Evolutionary conservation across 768 basidiomycete species (phyloP).

Genomic region (Lactarius tabidus): DNA sequence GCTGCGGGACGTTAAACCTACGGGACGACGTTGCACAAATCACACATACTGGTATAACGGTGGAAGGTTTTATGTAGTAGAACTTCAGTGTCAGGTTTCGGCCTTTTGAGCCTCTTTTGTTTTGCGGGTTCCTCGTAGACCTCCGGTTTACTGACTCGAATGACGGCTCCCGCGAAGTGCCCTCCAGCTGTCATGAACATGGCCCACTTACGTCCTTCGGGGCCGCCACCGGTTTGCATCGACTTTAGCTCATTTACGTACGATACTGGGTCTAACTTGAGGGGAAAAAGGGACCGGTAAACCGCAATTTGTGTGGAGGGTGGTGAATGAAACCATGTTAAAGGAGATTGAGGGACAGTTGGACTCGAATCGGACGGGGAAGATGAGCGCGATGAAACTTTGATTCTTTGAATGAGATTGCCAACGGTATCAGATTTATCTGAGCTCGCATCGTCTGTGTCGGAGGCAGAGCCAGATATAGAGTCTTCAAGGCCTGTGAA

Average conservation of each 20-base stretch:
- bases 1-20: constrained; percentile 44
- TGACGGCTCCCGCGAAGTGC: constrained; percentile 93
- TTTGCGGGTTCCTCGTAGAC: constrained; percentile 36
- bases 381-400: constrained; percentile 42
- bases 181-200: constrained; percentile 97
- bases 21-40: background rate
- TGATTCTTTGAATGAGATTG: constrained; percentile 60
- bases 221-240: constrained; percentile 52
- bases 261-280: constrained; percentile 34
- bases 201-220: constrained; percentile 76
- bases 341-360: constrained; percentile 52
- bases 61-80: constrained; percentile 94
- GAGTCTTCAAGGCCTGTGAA: constrained; percentile 73
- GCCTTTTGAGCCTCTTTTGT: constrained; percentile 46
- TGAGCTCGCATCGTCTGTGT: constrained; percentile 49
- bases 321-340: constrained; percentile 89
- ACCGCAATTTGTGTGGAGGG: constrained; percentile 87
- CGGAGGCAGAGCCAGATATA: constrained; percentile 86
- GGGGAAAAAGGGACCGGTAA: constrained; percentile 73
- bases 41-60: constrained; percentile 87
- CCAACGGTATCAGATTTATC: constrained; percentile 65
- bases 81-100: constrained; percentile 77
- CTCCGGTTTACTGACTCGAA: constrained; percentile 56
- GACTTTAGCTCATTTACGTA: constrained; percentile 59
- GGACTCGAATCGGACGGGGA: constrained; percentile 42